These are phyloP conservation scores for Eucalyptus decipiens DNA, from an alignment of 345 rosid species.

Conservation along the genomic window DNA sequence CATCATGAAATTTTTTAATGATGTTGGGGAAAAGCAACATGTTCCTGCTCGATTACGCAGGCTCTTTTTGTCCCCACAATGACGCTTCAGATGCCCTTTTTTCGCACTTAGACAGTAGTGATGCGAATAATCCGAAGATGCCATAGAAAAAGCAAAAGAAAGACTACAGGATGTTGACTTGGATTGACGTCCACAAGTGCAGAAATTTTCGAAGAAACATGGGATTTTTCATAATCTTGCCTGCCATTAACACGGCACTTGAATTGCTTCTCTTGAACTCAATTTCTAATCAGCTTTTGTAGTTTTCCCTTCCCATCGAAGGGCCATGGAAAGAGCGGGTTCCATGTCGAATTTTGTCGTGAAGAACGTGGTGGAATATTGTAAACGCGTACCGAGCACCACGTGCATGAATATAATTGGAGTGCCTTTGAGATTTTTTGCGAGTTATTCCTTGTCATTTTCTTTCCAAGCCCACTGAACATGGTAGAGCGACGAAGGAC, in stretches of 20 bases:
- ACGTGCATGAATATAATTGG: background rate
- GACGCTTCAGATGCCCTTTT: background rate
- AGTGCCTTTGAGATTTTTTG: background rate
- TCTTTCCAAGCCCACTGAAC: background rate
- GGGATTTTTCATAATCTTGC: background rate
- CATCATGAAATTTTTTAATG: background rate
- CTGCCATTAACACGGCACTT: background rate
- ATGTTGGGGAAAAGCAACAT: background rate
- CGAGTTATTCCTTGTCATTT: background rate
- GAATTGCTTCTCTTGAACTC: background rate
- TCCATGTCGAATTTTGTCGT: background rate
- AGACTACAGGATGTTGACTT: background rate
- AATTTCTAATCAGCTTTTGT: background rate
- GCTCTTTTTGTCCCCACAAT: background rate
- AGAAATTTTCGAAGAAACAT: background rate
- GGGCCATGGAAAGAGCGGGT: background rate
- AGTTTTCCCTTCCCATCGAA: background rate
- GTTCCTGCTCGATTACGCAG: background rate
- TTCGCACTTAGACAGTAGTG: background rate
- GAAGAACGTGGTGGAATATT: background rate
- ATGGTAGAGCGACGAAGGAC: background rate
- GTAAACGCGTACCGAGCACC: accelerated
- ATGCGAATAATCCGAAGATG: background rate
- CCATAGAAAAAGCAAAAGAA: background rate
- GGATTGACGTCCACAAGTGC: background rate